Evolutionary conservation across 2,329 filamentous ascomycete species (phyloP), one percentile per base, ranked within the genome.

Genomic region (Claviceps maximensis): DNA sequence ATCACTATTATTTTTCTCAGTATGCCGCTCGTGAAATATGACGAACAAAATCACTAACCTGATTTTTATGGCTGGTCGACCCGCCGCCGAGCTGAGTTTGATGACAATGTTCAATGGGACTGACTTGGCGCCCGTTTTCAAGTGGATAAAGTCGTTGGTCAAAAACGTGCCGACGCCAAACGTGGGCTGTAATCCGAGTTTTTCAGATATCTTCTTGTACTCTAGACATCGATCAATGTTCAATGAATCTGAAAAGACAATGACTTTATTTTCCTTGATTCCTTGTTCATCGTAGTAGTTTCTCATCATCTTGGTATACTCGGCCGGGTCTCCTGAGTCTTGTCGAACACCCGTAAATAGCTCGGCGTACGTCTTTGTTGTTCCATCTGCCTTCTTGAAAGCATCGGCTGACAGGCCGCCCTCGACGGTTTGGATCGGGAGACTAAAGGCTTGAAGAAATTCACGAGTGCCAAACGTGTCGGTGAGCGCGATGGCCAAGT

Each of bases 141-240:
- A 72, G 58, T 86, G 80, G n/a, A 72, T 73, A 66, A 93, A 98
- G 68, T 98, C 93, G 63, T 98, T 96, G 4, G 93, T 98, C 61
- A 98, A 77, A 69, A 88, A 97, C 0, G 93, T 98, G 4, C 93
- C 93, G 1, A 98, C 87, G 56, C 93, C 93, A 71, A 98, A 98
- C 0, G 86, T 87, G 13, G 91, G 86, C 55, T 83, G 79, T 68
- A 98, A 90, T 1, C 87, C 87, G 15, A 83, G 80, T 41, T 82
- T 78, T 59, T 96, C 89, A 0, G 90, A 85, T 29, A 88, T 78
- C 54, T 80, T 72, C 74, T 95, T 95, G 73, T 97, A 98, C 67
- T 94, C 82, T 49, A 97, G 74, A 64, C 91, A 96, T 52, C 84
- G 80, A 40, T 96, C 89, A 49, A 96, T 87, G 64, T 97, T 87